Evolutionary conservation across 1,284 basidiomycete genomes (phyloP), one percentile per base, ranked within the genome.

Genomic region (Puccinia coronata): DNA sequence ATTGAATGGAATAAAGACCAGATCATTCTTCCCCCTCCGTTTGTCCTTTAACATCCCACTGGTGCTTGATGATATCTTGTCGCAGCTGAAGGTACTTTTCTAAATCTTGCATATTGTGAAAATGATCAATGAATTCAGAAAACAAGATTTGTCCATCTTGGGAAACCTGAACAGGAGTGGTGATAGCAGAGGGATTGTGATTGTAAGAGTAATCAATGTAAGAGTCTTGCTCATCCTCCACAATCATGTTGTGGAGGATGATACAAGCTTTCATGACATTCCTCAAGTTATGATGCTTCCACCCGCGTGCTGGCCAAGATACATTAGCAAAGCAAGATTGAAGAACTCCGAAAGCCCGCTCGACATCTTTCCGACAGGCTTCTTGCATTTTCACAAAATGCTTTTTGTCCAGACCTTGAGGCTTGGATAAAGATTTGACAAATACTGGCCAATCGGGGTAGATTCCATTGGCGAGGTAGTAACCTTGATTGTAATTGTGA

Each of bases 171-270:
- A 67, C 43, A 11, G 39, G 39, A 8, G 65, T 67, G 18, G 47
- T 41, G 1, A 67, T 28, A 14, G 65, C 65, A 1, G 16, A 43
- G 4, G 65, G 5, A 18, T 25, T 67, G 9, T 25, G 4, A 43
- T 67, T 20, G n/a, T n/a, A 67, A 12, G 1, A 2, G 39, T 67
- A 67, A 43, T 43, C n/a, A 1, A 67, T 8, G 16, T 67, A 67
- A 28, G 20, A n/a, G 5, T 28, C 39, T 61, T 25, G 11, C 57
- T 61, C 57, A 61, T 28, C 25, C 57, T 61, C 57, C 57, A 28
- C 57, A 12, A 61, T 61, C 57, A 61, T 61, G 8, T 61, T 61
- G 34, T 61, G 57, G 25, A 18, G 25, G 57, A 61, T 67, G 65
- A 67, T 67, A n/a, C 36, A 67, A 14, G 8, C 4, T 16, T 43